A percentile compares a stretch with the other conserved stretches of the same genome.
These are phyloP conservation scores for Hygrocybe punicea DNA, from an alignment of 768 basidiomycete species.

Conservation along the genomic window DNA sequence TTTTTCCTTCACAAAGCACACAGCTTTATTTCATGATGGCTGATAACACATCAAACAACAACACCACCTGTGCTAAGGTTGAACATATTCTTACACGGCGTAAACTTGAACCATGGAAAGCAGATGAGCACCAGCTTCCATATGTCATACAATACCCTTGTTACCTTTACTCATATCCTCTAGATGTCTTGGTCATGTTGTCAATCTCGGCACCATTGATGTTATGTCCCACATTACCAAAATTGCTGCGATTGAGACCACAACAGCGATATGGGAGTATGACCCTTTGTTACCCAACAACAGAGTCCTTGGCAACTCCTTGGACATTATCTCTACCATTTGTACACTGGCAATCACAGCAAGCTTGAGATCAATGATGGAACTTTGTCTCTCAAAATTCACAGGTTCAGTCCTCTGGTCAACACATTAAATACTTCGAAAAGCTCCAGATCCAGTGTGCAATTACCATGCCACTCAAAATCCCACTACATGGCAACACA, in stretches of 20 bases:
- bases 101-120: slow-evolving; percentile 11
- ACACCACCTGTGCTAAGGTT: slow-evolving; percentile 15
- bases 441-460: slow-evolving; percentile 16
- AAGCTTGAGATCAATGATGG: slow-evolving; percentile 3
- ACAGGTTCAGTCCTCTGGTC: slow-evolving; percentile 24
- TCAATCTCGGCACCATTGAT: slow-evolving; percentile 25
- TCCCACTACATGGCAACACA: slow-evolving; percentile 26
- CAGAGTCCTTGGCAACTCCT: slow-evolving; percentile 22
- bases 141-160: too few relatives aligned
- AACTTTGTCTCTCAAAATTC: neutral
- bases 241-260: slow-evolving; percentile 25
- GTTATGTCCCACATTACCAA: slow-evolving; percentile 33
- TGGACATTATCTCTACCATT: slow-evolving; percentile 32
- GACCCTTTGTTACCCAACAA: slow-evolving; percentile 25
- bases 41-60: slow-evolving; percentile 27
- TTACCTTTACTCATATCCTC: too few relatives aligned
- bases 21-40: slow-evolving; percentile 22
- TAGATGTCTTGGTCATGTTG: slow-evolving; percentile 28
- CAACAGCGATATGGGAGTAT: slow-evolving; percentile 34
- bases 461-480: slow-evolving; percentile 14
- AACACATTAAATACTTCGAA: slow-evolving; percentile 23
- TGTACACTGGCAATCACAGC: slow-evolving; percentile 32
- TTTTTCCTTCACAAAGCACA: neutral
- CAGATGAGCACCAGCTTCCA: slow-evolving; percentile 17
- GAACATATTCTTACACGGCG: slow-evolving; percentile 12